Evolutionary conservation across 208 protist genomes (phyloP), one percentile per base, ranked within the genome.

Genomic region (Phytomonas sp.): DNA sequence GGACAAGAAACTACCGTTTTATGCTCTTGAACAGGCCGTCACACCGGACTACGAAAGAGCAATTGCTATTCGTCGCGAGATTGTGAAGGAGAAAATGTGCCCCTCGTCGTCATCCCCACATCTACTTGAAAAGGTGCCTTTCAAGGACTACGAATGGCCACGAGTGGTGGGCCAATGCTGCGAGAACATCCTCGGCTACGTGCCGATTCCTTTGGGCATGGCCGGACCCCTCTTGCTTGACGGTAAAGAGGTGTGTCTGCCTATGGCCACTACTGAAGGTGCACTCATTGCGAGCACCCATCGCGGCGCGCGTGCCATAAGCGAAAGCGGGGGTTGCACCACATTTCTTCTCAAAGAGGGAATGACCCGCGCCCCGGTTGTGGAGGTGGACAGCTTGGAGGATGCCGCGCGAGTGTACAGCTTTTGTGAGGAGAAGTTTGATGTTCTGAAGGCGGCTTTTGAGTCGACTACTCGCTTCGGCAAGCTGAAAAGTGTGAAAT

Each of bases 211-310:
- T 8, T 81, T 99, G 17, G 97, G 97, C 40, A 40, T 98, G 59
- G 97, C 94, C 13, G 98, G 98, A 0, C 98, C 98, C 43, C 67
- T 99, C 30, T 40, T 95, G 29, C 68, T 99, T 0, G 93, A 99
- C 75, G 96, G 93, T 3, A 78, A 94, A 68, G 65, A 88, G 9
- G 81, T 95, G 37, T 76, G 73, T 28, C 76, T 99, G 60, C 98
- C 98, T 15, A 98, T 99, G 96, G 97, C 98, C 20, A 99, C 98
- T 34, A 99, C 97, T n/a, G 98, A 99, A 72, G 98, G 98, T 37
- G 89, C 91, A 26, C 88, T 99, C 20, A 76, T 99, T 34, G 98
- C 98, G 13, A 97, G 87, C 66, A 98, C 96, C 23, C 87, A 98
- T 73, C 88, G 98, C 64, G 98, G 98, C 40, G 96, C 91, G 20